Percentiles rank a stretch among this genome's conserved stretches.
Conservation (phyloP, 768 basidiomycete genomes). For the Lactifluus subvellereus region DNA sequence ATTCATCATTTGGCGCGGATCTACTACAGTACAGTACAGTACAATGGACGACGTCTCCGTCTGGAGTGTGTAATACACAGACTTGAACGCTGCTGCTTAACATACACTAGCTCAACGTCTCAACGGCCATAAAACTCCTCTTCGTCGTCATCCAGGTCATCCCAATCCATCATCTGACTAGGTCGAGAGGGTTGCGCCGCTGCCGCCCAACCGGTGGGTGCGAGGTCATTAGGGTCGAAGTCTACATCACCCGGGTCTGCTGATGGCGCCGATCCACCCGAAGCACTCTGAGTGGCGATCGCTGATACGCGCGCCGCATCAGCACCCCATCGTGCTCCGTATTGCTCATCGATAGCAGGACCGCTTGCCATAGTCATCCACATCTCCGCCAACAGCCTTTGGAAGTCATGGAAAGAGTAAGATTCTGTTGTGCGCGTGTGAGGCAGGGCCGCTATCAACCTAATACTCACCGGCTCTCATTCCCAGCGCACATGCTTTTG, state of each 20-base stretch:
- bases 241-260: constrained; percentile 3
- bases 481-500: constrained; percentile 23
- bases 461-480: constrained; percentile 22
- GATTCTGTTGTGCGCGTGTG: neutral
- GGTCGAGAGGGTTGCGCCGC: neutral
- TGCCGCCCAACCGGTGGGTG: neutral
- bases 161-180: constrained; percentile 10
- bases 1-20: too few relatives aligned
- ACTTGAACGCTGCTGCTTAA: neutral
- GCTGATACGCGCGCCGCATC: neutral
- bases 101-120: neutral
- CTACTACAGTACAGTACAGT: too few relatives aligned
- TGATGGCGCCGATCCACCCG: neutral
- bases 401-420: neutral
- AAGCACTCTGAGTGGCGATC: neutral
- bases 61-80: neutral
- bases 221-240: constrained; percentile 22
- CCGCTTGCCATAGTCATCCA: constrained; percentile 22
- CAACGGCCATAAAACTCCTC: constrained; percentile 14
- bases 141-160: constrained; percentile 15
- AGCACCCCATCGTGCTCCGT: constrained; percentile 12
- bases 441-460: neutral
- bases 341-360: constrained; percentile 19
- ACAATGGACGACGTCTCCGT: neutral
- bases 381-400: constrained; percentile 23